Evolutionary conservation across 306 rosid genomes (phyloP), one percentile per base, ranked within the genome.

Genomic region (Crotalaria pallida): DNA sequence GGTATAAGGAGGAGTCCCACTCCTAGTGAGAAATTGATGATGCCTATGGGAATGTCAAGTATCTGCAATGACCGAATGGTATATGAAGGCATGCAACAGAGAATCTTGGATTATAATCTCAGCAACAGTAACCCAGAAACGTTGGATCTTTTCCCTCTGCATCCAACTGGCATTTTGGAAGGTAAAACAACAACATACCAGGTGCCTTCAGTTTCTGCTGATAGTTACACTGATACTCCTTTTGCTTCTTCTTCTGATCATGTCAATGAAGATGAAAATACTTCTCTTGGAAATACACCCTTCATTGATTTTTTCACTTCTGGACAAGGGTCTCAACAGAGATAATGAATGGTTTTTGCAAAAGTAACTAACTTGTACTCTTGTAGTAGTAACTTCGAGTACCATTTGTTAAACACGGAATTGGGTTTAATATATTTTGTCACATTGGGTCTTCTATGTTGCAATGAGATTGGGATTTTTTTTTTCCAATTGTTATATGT

Each of bases 121-220:
- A 15, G 38, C 52, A 29, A 58, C 67, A 67, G 31, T 66, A 45
- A 66, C 66, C 83, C 80, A 21, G 82, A 87, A 77, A 94, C 98
- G 10, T 82, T 90, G 74, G 40, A 88, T 7, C 84, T 94, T 9
- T 94, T 94, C 79, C 98, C 97, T 31, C 52, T 89, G 58, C 87
- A 85, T 21, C 97, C 98, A 61, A 87, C 97, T 10, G 90, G 96
- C 10, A 73, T 84, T 66, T 66, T 90, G 52, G 81, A 74, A 69
- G 85, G 66, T 0, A 81, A 58, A 81, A 7, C 36, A 48, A 66
- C 58, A 15, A 60, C 51, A 11, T 49, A 65, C 10, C 61, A 76
- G 70, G 43, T 65, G 56, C 10, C 79, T 65, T 71, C 82, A 36
- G 31, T 67, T 33, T 64, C 77, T 53, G 73, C 78, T 75, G 67